Evolutionary conservation across 164 flowering plant species (phyloP), one percentile per base, ranked within the genome.

Genomic region (Tetracentron sinense): DNA sequence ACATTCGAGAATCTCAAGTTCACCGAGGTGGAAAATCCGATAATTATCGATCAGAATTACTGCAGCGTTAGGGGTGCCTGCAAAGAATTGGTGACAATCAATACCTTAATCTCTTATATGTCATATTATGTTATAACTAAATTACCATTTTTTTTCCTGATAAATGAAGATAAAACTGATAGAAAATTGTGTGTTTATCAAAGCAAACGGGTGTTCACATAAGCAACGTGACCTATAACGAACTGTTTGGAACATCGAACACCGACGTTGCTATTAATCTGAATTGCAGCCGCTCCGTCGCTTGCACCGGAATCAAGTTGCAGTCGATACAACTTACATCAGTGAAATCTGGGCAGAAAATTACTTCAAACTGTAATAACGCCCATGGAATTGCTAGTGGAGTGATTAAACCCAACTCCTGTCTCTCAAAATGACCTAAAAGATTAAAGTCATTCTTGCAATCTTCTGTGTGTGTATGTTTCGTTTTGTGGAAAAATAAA

Each of bases 41-140:
- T 81, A 27, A 73, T 84, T 57, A 86, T 84, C 46, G 92, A 86
- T 31, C 92, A 86, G 62, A 70, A 79, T 51, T 86, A 86, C 60
- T 78, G 83, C 56, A 46, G 66, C 17, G 27, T 53, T 1, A 42
- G 62, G 1, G 66, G 64, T 31, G 42, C 68, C 2, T 75, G 80
- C 73, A 31, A 69, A 56, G 67, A 72, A 55, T 6, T 1, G 75
- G 80, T 74, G 73, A 74, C n/a, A n/a, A n/a, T n/a, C n/a, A n/a
- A n/a, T n/a, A n/a, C n/a, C n/a, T n/a, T n/a, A n/a, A n/a, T n/a
- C n/a, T n/a, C n/a, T n/a, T n/a, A n/a, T n/a, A n/a, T n/a, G n/a
- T n/a, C n/a, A n/a, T n/a, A n/a, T n/a, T n/a, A n/a, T n/a, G n/a
- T n/a, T n/a, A n/a, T n/a, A n/a, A n/a, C n/a, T n/a, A n/a, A n/a